Evolutionary conservation across 495 filamentous ascomycete genomes (phyloP).

Genomic region (Hyaloscypha variabilis): DNA sequence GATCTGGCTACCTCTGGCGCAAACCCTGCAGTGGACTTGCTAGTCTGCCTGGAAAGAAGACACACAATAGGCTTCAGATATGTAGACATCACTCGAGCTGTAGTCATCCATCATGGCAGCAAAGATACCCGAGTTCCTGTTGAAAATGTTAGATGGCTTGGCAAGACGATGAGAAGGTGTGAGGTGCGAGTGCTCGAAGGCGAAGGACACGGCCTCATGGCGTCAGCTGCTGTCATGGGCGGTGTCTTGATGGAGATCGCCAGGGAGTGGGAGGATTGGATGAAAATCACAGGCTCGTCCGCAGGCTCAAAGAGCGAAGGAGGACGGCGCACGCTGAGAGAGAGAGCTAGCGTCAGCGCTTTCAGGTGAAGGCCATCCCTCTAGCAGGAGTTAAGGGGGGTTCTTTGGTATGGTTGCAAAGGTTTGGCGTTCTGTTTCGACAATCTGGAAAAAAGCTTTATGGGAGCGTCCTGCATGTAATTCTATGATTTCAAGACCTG

Average conservation of each 20-base stretch:
- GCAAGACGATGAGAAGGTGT: slow-evolving; percentile 88
- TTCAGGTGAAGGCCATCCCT: slow-evolving; percentile 30
- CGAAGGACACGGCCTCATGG: slow-evolving; percentile 97
- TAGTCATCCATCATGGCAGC: slow-evolving; percentile 93
- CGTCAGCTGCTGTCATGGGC: slow-evolving; percentile 90
- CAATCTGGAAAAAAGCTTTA: background rate
- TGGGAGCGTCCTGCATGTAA: background rate
- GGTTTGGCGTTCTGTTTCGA: background rate
- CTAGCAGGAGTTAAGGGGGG: background rate
- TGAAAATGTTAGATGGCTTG: slow-evolving; percentile 94
- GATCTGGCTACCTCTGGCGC: slow-evolving; percentile 88
- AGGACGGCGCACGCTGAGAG: slow-evolving; percentile 26
- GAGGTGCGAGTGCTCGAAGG: slow-evolving; percentile 90
- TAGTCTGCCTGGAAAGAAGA: slow-evolving; percentile 89
- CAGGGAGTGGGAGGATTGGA: slow-evolving; percentile 95
- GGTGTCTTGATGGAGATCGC: slow-evolving; percentile 91
- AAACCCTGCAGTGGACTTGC: slow-evolving; percentile 90
- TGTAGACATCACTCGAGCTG: slow-evolving; percentile 86
- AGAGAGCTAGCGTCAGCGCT: slow-evolving; percentile 32
- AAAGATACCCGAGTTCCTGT: slow-evolving; percentile 90
- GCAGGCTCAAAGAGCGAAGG: slow-evolving; percentile 10
- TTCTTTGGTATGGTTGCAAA: background rate
- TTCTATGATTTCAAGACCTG: slow-evolving; percentile 1
- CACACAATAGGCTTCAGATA: slow-evolving; percentile 96
- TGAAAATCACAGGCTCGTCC: slow-evolving; percentile 44